Conservation (phyloP, 306 rosid species). For the Rubus idaeus region DNA sequence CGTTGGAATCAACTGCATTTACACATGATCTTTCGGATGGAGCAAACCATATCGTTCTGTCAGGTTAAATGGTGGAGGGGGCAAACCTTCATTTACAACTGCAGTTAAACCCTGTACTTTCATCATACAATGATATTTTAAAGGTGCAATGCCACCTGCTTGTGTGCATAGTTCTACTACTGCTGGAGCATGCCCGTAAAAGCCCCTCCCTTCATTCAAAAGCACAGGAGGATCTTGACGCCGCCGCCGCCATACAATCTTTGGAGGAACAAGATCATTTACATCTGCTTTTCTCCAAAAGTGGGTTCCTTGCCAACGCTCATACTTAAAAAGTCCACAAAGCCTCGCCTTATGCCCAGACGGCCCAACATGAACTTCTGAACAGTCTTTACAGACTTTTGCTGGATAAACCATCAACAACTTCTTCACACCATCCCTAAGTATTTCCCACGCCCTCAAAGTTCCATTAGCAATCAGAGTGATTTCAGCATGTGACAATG, state of each 20-base stretch:
- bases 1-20: background rate
- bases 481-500: constrained; percentile 47
- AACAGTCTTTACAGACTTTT: constrained; percentile 83
- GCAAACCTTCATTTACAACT: constrained; percentile 20
- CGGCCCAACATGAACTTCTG: constrained; percentile 86
- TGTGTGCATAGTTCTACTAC: constrained; percentile 71
- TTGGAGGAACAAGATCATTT: constrained; percentile 78
- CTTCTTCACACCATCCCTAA: constrained; percentile 69
- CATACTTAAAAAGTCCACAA: constrained; percentile 79
- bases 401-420: constrained; percentile 69
- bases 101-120: constrained; percentile 66
- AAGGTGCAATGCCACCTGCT: constrained; percentile 63
- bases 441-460: constrained; percentile 69
- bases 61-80: background rate
- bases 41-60: background rate
- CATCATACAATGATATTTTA: constrained; percentile 67
- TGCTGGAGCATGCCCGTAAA: constrained; percentile 76
- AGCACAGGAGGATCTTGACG: constrained; percentile 83
- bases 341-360: constrained; percentile 86
- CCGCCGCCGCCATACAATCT: constrained; percentile 66
- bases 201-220: constrained; percentile 55
- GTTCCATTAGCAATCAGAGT: constrained; percentile 50
- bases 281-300: constrained; percentile 76
- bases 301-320: constrained; percentile 77
- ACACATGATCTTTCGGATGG: background rate